A percentile compares a stretch with the other conserved stretches of the same genome.
Conservation (phyloP, 495 filamentous ascomycete genomes). For the Neurospora sublineolata region DNA sequence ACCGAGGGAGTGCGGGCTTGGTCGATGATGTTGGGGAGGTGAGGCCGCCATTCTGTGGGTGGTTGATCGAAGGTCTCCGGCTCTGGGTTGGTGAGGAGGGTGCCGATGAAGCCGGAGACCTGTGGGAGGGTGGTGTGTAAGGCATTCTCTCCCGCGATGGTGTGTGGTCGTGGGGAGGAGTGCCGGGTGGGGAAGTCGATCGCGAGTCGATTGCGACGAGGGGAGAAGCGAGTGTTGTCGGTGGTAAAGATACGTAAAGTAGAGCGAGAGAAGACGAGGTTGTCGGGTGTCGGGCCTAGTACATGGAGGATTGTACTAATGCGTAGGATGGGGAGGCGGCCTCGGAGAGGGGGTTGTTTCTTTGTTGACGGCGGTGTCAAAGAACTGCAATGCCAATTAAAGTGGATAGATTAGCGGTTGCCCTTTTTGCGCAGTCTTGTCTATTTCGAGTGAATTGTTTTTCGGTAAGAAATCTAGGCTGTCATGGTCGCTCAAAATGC, state of each 20-base stretch:
- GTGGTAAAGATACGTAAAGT: slow-evolving; percentile 1
- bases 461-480: neutral
- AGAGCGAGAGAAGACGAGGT: neutral
- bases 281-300: neutral
- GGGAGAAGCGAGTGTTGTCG: slow-evolving; percentile 1
- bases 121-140: slow-evolving; percentile 81
- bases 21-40: neutral
- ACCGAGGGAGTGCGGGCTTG: slow-evolving; percentile 54
- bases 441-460: neutral
- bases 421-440: neutral
- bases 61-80: slow-evolving; percentile 44
- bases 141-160: slow-evolving; percentile 48
- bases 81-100: slow-evolving; percentile 51
- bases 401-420: neutral
- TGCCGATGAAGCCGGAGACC: slow-evolving; percentile 63
- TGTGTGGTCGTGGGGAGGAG: neutral
- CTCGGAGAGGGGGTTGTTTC: neutral
- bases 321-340: neutral
- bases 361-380: neutral
- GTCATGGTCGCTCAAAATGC: neutral
- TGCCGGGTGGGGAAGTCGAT: too few relatives aligned
- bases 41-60: slow-evolving; percentile 26
- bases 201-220: slow-evolving; percentile 10
- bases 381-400: neutral
- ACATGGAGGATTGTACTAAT: neutral